These are phyloP conservation scores for Populus nigra DNA, from an alignment of 345 rosid species.

Conservation along the genomic window DNA sequence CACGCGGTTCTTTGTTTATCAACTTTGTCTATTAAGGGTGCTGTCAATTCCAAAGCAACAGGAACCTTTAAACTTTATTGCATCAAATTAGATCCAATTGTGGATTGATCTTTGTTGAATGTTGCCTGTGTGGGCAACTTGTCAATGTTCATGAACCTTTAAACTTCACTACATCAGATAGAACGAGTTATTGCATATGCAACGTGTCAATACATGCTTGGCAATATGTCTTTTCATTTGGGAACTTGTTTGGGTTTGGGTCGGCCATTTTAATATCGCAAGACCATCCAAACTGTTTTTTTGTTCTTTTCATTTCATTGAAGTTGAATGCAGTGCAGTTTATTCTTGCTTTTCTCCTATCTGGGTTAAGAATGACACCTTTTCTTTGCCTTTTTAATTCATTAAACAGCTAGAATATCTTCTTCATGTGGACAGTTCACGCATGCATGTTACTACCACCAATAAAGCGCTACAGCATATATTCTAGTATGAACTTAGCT, in stretches of 20 bases:
- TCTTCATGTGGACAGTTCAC: background rate
- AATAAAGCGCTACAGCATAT: background rate
- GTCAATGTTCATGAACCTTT: background rate
- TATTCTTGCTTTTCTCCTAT: background rate
- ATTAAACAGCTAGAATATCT: too few species aligned
- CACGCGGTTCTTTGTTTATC: constrained; percentile 7
- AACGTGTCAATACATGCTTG: background rate
- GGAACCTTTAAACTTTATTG: background rate
- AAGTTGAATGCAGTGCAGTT: background rate
- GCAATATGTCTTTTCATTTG: background rate
- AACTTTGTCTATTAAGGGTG: background rate
- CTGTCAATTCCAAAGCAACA: background rate
- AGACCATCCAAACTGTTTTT: too few species aligned
- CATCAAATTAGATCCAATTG: background rate
- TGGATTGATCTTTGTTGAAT: background rate
- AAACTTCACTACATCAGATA: background rate
- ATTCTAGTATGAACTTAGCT: background rate
- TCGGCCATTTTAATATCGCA: background rate
- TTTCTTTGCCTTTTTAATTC: background rate
- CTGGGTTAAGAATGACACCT: background rate
- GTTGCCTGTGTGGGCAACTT: background rate
- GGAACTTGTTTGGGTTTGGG: too few species aligned
- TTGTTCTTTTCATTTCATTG: background rate
- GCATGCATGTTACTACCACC: background rate
- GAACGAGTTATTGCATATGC: background rate